A percentile compares a stretch with the other conserved stretches of the same genome.
Evolutionary conservation across 2,329 filamentous ascomycete genomes (phyloP).

Genomic region (Pseudocercospora crystallina): DNA sequence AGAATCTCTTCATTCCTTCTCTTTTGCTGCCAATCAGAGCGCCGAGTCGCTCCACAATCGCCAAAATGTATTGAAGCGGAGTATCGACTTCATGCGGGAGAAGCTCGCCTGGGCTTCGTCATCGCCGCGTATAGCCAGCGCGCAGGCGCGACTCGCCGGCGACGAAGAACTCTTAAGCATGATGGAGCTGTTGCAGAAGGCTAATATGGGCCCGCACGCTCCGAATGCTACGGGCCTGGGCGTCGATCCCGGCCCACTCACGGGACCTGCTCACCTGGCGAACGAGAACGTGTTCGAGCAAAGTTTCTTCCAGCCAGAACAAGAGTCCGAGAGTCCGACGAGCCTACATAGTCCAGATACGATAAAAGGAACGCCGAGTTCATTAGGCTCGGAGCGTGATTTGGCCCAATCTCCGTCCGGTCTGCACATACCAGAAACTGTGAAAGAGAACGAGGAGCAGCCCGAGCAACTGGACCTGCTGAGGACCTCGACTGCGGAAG

Average conservation of each 20-base stretch:
- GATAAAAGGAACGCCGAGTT: background rate
- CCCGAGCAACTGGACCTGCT: slow-evolving; percentile 14
- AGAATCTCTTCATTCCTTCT: slow-evolving; percentile 96
- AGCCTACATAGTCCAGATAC: slow-evolving; percentile 29
- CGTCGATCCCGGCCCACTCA: slow-evolving; percentile 64
- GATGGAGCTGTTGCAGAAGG: slow-evolving; percentile 81
- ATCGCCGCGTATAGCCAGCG: slow-evolving; percentile 74
- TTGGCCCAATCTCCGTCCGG: slow-evolving; percentile 2
- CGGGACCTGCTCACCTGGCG: slow-evolving; percentile 72
- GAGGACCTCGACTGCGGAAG: slow-evolving; percentile 14
- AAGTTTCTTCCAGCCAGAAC: slow-evolving; percentile 58
- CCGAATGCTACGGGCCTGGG: slow-evolving; percentile 52
- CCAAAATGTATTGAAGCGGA: slow-evolving; percentile 88
- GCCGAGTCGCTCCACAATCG: slow-evolving; percentile 80
- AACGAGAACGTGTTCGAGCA: slow-evolving; percentile 82
- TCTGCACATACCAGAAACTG: slow-evolving; percentile 13
- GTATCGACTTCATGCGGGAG: slow-evolving; percentile 95
- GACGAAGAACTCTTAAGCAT: slow-evolving; percentile 87
- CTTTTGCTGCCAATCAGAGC: slow-evolving; percentile 84
- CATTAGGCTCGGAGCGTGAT: slow-evolving; percentile 11
- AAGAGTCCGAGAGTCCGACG: slow-evolving; percentile 43
- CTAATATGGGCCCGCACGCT: slow-evolving; percentile 71
- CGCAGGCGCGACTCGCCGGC: slow-evolving; percentile 77
- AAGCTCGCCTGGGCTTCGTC: slow-evolving; percentile 78
- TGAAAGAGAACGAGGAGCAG: slow-evolving; percentile 10